Base-by-base conservation (phyloP, 2,329 filamentous ascomycete genomes). In the Pseudocercospora musae region DNA sequence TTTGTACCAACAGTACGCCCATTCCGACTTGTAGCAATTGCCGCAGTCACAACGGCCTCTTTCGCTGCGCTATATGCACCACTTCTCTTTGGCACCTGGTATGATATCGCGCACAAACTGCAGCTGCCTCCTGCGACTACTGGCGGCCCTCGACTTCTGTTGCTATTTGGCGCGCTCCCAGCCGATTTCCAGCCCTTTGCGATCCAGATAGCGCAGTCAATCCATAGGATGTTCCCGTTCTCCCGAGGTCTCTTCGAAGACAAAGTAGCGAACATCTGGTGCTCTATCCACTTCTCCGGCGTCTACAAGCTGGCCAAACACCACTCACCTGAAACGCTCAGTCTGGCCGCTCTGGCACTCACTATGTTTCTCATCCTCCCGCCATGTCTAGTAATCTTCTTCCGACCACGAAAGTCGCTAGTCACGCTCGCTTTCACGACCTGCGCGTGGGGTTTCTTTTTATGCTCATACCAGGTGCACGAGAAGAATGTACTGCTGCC, bases 241-340 rank as follows among this genome's bases (percentile, higher is more conserved):
- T 87, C 92, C 1, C 87, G 95, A 20, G 95, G 95, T 2, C 80
- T 98, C 6, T 99, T 98, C 71, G 95, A 99, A 78, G 95, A 98
- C 80, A 98, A 99, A 78, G 95, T 99, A n/a, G 94, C 95, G 71
- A 99, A 99, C 74, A 89, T 97, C 71, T 99, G 95, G 95, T 99
- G 95, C 74, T 89, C 92, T 4, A 82, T 93, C 61, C 96, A 97
- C 74, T 89, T 94, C 0, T 73, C 72, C n/a, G 72, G 72, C 11
- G 83, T 96, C 62, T 82, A 96, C 78, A 99, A 98, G 78, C 84
- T 98, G 33, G 85, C 89, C 64, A 80, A 85, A 18, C 94, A 91
- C 68, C 86, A 90, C 0, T 77, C 86, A 1, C 82, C 84, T 5
- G 55, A 52, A 5, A 75, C 91, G 7, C 85, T 98, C 31, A 91